Conservation (phyloP, 73 alveolate species). For the Paramecium sexaurelia region DNA sequence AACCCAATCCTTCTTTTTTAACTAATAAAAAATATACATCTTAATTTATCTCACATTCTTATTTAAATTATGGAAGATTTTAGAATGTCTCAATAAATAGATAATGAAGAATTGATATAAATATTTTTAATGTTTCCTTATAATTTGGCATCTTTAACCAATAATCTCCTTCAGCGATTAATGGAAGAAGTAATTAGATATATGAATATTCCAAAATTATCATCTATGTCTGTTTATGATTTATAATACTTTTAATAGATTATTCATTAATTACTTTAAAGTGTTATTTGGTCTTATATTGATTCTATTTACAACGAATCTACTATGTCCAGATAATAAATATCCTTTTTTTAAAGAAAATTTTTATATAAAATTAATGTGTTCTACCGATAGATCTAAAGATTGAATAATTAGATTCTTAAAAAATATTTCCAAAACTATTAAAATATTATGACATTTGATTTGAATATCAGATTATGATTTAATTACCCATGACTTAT, state of each 20-base stretch:
- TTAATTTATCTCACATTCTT: background rate
- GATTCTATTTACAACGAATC: background rate
- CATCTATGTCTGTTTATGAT: background rate
- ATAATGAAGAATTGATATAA: conserved; percentile 2
- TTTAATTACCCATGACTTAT: background rate
- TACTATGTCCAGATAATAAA: background rate
- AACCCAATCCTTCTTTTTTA: background rate
- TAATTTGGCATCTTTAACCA: background rate
- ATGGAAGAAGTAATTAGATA: background rate
- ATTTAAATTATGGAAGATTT: background rate
- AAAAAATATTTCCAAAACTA: background rate
- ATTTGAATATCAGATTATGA: background rate
- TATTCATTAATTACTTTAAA: background rate
- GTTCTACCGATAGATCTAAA: background rate
- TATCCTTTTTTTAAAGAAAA: background rate
- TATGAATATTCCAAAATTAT: conserved; percentile 20
- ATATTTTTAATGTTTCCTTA: conserved; percentile 13
- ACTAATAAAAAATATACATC: background rate
- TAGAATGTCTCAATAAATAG: background rate
- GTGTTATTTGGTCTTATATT: background rate
- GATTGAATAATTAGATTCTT: background rate
- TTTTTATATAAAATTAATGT: background rate
- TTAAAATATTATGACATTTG: background rate
- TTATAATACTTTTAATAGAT: background rate
- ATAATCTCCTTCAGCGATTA: background rate